Percentiles rank a stretch among this genome's conserved stretches.
phyloP scores from a whole-genome alignment of 176 grass and related monocot species.

The Ensete glaucum region DNA sequence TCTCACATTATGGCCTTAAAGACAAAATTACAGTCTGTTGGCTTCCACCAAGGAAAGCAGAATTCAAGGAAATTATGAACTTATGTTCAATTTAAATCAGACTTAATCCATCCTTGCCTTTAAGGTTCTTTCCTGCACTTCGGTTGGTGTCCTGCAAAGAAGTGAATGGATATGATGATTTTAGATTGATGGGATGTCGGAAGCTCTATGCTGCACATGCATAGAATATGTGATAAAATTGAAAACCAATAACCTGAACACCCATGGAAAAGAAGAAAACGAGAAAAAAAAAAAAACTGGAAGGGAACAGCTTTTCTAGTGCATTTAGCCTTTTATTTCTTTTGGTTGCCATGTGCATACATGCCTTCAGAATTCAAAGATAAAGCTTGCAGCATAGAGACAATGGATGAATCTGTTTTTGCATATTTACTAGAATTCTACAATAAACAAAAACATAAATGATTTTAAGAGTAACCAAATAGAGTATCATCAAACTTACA shows the following conservation, averaged over 20 bases:
- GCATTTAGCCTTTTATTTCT: no score
- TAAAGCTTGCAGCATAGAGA: not conserved
- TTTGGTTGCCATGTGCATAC: no score
- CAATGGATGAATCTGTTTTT: not conserved
- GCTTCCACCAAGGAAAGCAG: not conserved
- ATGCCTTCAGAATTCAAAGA: not conserved
- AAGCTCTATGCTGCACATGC: no score
- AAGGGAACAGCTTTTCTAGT: no score
- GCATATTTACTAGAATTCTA: not conserved
- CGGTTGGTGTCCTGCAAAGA: conserved; percentile 57
- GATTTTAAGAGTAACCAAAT: not conserved
- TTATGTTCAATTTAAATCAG: not conserved
- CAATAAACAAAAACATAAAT: not conserved
- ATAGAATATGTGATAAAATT: no score
- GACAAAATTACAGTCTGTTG: not conserved
- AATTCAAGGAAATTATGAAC: not conserved
- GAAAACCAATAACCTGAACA: no score
- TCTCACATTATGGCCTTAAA: not conserved
- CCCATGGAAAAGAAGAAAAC: no score
- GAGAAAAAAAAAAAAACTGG: no score
- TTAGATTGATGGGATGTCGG: no score
- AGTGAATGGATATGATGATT: no score
- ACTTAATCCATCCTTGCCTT: conserved; percentile 92
- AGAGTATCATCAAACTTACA: conserved; percentile 42
- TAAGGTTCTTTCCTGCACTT: conserved; percentile 70